Base-by-base conservation (phyloP, 805 yeast genomes). In the Pichia eremophila region DNA sequence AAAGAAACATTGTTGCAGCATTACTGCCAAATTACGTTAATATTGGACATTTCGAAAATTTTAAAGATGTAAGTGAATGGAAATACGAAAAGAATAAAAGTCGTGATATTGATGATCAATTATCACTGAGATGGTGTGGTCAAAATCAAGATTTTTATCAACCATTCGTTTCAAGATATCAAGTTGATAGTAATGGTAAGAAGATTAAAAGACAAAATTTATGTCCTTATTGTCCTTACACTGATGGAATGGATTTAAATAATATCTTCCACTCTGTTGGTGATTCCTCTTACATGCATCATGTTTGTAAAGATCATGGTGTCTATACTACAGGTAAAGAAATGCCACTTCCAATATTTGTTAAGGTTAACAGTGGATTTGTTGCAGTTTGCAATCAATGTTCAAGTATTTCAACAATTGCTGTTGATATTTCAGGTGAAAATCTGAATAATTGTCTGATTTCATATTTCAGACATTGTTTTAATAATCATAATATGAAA, bases 251-350 rank as follows among this genome's bases (percentile, higher is more conserved):
- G 19, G 41, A 40, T 37, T 38, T 43, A 8, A 36, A 42, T 22
- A 40, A 25, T 38, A 40, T 51, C 53, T 25, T 64, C 55, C 47
- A 54, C 38, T 63, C 59, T 31, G 51, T 60, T 40, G 56, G 53
- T 34, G 36, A 34, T 34, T 34, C 36, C 17, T 34, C 36, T 34
- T 34, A 34, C 12, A 34, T 34, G 29, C 69, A 65, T 43, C 69
- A 65, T 47, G 62, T 65, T 32, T 58, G 65, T 14, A 63, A 62
- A 44, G 59, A 60, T 29, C 69, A 65, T 46, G 67, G 67, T 8
- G 62, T 64, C 17, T 62, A 58, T 50, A 59, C 65, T 10, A 56
- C 56, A 11, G 68, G 68, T 6, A 46, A 50, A 43, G 59, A 54
- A 41, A 52, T 65, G 58, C 60, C 63, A 10, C 50, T 52, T 10